Conservation (phyloP, 257 asterid genomes). For the Nicotiana tabacum region DNA sequence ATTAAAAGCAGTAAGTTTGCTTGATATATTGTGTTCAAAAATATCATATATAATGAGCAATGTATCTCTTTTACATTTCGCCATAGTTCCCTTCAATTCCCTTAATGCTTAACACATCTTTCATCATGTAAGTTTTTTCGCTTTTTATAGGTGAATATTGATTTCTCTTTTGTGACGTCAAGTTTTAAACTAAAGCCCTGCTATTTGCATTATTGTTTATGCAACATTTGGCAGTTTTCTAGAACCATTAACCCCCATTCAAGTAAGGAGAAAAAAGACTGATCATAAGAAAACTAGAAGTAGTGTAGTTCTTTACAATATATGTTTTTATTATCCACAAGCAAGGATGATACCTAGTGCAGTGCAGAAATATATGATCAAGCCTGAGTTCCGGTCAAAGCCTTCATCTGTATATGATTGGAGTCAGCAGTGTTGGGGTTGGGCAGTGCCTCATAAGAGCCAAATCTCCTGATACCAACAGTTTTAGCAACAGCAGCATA, state of each 20-base stretch:
- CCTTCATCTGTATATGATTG: constrained; percentile 83
- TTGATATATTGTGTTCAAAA: background rate
- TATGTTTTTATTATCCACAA: too few species aligned
- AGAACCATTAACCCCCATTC: too few species aligned
- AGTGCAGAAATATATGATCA: constrained; percentile 12
- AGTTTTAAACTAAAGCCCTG: too few species aligned
- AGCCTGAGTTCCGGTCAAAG: constrained; percentile 83
- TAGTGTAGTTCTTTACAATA: too few species aligned
- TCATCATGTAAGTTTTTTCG: too few species aligned
- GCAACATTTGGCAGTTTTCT: too few species aligned
- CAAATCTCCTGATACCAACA: constrained; percentile 59
- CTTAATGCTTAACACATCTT: background rate
- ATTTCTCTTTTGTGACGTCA: too few species aligned
- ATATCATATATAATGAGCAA: background rate
- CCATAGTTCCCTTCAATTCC: background rate
- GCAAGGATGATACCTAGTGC: background rate
- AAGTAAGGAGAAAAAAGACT: too few species aligned
- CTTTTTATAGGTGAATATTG: too few species aligned
- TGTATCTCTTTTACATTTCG: background rate
- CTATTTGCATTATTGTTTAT: too few species aligned
- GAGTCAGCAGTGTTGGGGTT: constrained; percentile 31
- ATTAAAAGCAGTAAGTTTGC: too few species aligned
- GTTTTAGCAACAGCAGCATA: constrained; percentile 55
- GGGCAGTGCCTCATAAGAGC: constrained; percentile 75
- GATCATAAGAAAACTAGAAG: too few species aligned